Base-by-base conservation (phyloP, 441 rosid species). In the Erodium trifolium region DNA sequence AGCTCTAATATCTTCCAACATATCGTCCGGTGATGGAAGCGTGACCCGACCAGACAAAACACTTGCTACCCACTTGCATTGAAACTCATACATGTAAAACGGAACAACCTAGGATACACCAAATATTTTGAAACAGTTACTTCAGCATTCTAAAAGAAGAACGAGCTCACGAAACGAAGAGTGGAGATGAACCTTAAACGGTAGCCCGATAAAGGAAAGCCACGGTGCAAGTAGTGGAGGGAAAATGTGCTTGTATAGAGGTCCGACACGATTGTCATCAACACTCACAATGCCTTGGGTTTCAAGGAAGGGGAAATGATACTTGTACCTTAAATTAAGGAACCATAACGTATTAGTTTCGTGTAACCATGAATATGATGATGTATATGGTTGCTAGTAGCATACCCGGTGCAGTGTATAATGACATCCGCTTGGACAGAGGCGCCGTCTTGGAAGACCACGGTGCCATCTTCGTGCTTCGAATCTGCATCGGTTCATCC, bases 51-150 rank as follows among this genome's bases (percentile, higher is more conserved):
- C 92, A 0, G 96, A 84, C 73, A 91, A 71, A 78, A 77, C 78
- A 45, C 87, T 81, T 13, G 93, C 89, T 63, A 89, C 82, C 97
- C 96, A 91, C 77, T 88, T 85, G 87, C 88, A 84, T 81, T 89
- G 94, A 0, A 79, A 63, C 79, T 89, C 97, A 34, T 34, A 34
- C 37, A 34, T 34, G 3, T 68, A 78, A 72, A 86, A 92, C 34
- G 86, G 94, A 37, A 71, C 11, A 31, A 79, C 67, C 96, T 91
- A 71, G 17, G 11, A 41, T 41, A 9, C 35, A 68, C 66, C 47
- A 70, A 37, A 60, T 41, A 7, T 34, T 34, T 5, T 4, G 27
- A 23, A 23, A 23, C 27, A 23, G 27, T 23, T 23, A 34, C 37
- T 41, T 41, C 47, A 41, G 47, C 47, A 41, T 41, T 5, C 37